Conservation (phyloP, 768 basidiomycete species). For the Agrocybe chaxingu region DNA sequence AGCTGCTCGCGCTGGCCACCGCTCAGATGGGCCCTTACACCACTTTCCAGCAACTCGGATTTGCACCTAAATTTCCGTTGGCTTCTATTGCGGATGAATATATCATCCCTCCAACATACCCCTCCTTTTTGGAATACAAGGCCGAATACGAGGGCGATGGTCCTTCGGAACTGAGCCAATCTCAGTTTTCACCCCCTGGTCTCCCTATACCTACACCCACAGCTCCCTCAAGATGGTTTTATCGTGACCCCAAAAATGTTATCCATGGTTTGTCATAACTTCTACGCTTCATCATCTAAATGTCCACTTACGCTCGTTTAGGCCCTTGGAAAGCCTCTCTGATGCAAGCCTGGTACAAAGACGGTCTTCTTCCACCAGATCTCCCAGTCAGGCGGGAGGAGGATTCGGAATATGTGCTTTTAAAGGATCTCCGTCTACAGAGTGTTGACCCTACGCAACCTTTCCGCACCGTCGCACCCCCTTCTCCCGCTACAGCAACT, state of each 20-base stretch:
- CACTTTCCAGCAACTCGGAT: slow-evolving; percentile 87
- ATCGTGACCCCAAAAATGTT: slow-evolving; percentile 77
- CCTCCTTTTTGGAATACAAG: slow-evolving; percentile 71
- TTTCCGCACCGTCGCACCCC: slow-evolving; percentile 51
- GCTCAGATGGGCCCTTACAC: slow-evolving; percentile 82
- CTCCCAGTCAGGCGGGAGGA: slow-evolving; percentile 79
- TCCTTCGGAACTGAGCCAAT: slow-evolving; percentile 47
- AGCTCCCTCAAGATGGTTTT: slow-evolving; percentile 76
- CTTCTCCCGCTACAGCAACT: slow-evolving; percentile 15
- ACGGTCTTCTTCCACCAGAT: slow-evolving; percentile 77
- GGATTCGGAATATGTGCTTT: slow-evolving; percentile 60
- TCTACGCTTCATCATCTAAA: neutral
- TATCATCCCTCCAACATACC: slow-evolving; percentile 88
- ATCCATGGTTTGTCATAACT: slow-evolving; percentile 60
- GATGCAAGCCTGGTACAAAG: slow-evolving; percentile 90
- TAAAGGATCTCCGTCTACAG: slow-evolving; percentile 75
- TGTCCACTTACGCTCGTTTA: slow-evolving; percentile 24
- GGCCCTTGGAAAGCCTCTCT: slow-evolving; percentile 86
- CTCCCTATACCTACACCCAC: slow-evolving; percentile 67
- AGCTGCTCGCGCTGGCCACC: slow-evolving; percentile 63
- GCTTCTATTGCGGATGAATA: slow-evolving; percentile 88
- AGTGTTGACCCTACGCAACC: slow-evolving; percentile 81
- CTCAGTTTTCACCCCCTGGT: slow-evolving; percentile 78
- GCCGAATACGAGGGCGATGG: slow-evolving; percentile 49
- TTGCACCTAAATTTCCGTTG: slow-evolving; percentile 85